Conservation (phyloP, 1,139 yeast genomes). For the Pichia sp. region DNA sequence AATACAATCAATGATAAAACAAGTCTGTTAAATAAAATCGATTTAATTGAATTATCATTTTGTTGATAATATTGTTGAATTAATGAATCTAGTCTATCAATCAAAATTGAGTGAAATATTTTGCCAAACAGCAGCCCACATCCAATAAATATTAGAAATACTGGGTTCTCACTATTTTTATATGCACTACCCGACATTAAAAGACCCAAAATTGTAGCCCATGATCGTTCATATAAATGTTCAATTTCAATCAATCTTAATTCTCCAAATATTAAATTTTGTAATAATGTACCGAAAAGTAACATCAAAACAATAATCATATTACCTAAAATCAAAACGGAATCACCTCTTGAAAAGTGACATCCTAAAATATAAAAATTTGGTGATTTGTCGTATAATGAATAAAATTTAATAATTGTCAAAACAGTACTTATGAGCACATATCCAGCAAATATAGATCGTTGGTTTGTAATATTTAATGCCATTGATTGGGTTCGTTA, state of each 20-base stretch:
- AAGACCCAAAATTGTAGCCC: slow-evolving; percentile 61
- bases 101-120: slow-evolving; percentile 68
- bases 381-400: slow-evolving; percentile 23
- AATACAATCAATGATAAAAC: slow-evolving; percentile 38
- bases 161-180: slow-evolving; percentile 44
- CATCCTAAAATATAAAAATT: slow-evolving; percentile 29
- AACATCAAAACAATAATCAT: slow-evolving; percentile 37
- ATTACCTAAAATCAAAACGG: slow-evolving; percentile 32
- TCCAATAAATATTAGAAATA: slow-evolving; percentile 38
- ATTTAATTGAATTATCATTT: slow-evolving; percentile 12
- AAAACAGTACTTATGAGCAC: slow-evolving; percentile 19
- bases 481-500: not conserved
- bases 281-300: slow-evolving; percentile 40
- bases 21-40: slow-evolving; percentile 32
- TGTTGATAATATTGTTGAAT: slow-evolving; percentile 32
- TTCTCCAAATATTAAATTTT: slow-evolving; percentile 61
- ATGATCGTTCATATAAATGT: slow-evolving; percentile 61
- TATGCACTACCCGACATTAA: slow-evolving; percentile 60
- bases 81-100: slow-evolving; percentile 55
- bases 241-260: slow-evolving; percentile 71
- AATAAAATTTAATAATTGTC: slow-evolving; percentile 17
- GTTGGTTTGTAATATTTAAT: not conserved
- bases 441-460: slow-evolving; percentile 18
- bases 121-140: slow-evolving; percentile 49
- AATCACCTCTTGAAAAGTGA: slow-evolving; percentile 25